Percentiles rank a stretch among this genome's conserved stretches.
Evolutionary conservation across 257 asterid genomes (phyloP).

Genomic region (Penstemon barbatus): DNA sequence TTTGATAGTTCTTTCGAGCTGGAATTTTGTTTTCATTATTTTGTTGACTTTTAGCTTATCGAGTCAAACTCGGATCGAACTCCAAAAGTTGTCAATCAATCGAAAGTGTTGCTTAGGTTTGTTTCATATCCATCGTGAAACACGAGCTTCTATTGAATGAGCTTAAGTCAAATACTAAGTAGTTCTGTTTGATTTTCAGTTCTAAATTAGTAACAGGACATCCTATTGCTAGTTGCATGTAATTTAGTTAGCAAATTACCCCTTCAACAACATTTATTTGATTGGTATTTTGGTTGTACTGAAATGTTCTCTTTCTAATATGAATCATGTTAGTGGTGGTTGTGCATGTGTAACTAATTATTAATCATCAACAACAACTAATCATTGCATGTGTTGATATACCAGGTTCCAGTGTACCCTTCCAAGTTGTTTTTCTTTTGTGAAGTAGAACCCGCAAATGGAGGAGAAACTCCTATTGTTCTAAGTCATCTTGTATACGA

Average conservation of each 20-base stretch:
- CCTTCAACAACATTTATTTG: background rate
- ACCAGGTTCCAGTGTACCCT: constrained; percentile 82
- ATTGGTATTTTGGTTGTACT: background rate
- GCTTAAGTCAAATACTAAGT: too few relatives aligned
- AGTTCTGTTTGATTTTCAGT: too few relatives aligned
- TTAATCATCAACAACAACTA: too few relatives aligned
- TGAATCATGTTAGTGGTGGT: too few relatives aligned
- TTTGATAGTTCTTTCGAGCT: too few relatives aligned
- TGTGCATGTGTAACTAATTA: too few relatives aligned
- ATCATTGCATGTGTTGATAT: background rate
- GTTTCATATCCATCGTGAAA: too few relatives aligned
- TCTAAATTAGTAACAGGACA: too few relatives aligned
- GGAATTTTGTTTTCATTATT: background rate
- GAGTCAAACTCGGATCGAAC: too few relatives aligned
- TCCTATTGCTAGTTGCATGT: background rate
- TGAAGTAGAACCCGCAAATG: constrained; percentile 72
- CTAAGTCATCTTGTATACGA: constrained; percentile 74
- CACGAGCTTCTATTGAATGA: too few relatives aligned
- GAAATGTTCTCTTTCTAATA: background rate
- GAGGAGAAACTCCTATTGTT: constrained; percentile 89
- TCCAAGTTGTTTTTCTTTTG: constrained; percentile 85
- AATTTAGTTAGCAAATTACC: background rate
- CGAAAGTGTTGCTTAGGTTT: too few relatives aligned
- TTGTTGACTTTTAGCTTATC: background rate
- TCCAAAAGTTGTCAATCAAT: too few relatives aligned